Base-by-base conservation (phyloP, 805 yeast genomes). In the Wickerhamiella kurtzmanii region DNA sequence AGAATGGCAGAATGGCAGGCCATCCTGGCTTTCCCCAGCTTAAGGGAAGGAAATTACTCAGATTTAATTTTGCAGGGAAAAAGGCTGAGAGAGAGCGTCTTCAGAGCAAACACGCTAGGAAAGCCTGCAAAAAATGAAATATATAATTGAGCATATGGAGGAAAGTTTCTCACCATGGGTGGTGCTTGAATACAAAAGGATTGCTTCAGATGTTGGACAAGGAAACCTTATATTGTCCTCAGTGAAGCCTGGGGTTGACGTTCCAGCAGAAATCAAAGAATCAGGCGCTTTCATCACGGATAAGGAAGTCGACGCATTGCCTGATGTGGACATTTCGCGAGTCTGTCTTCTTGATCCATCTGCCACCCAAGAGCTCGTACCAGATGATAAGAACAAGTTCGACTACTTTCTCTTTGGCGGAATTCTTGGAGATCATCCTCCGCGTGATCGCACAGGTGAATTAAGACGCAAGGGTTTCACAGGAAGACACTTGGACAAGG, bases 151-250 rank as follows among this genome's bases (percentile, higher is more conserved):
- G 64, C 98, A 89, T 62, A 89, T 89, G 96, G 98, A 89, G 64
- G 82, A 78, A 50, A 97, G 95, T 1, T 86, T 89, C 73, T 85
- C 95, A 53, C 92, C 83, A 54, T 89, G 98, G 98, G 97, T 89
- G 39, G 73, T 76, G 22, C 70, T 92, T 4, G 98, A 89, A 59
- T 89, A 89, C 64, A 65, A 76, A 22, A 85, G 82, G 57, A 88
- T 89, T 49, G 76, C 87, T 43, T 70, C 75, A 46, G 96, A 89
- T 50, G 79, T 89, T 4, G 96, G 96, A 2, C 66, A 69, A 17
- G 80, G 76, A 22, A 85, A 87, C 60, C 69, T 89, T 40, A 67
- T 81, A 37, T 68, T 88, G 52, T 76, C 94, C 0, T 87, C 96
- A 1, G 68, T 88, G 25, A 89, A 94, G 2, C 60, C 62, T 37